Base-by-base conservation (phyloP, 2,329 filamentous ascomycete genomes). In the Cladophialophora yegresii region DNA sequence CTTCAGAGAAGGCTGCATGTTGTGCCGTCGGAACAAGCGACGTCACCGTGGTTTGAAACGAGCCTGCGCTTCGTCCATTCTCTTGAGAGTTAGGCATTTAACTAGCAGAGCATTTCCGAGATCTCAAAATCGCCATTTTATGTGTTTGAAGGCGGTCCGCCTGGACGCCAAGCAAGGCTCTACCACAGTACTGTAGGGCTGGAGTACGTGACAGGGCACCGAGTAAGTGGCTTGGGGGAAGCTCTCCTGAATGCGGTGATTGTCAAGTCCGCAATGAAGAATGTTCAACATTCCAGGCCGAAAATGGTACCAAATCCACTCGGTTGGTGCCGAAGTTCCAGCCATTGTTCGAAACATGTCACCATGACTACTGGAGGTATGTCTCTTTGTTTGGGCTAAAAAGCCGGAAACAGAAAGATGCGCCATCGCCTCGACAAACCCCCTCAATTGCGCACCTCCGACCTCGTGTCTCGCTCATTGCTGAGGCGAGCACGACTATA, bases 371-470 rank as follows among this genome's bases (percentile, higher is more conserved):
- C 65, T 16, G 4, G 26, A 64, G 63, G 65, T 59, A 69, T 69
- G 65, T 65, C 23, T 62, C 62, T 68, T 67, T 69, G 63, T 69
- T 67, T 65, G 59, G 47, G 22, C 45, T 43, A 23, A 54, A 22
- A 20, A 30, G 12, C 64, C 63, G 63, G 57, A 61, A 65, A 61
- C 53, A 58, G 61, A 47, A 53, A 45, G 20, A 43, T 23, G 30
- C 40, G 32, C 55, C 54, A 55, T 49, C 50, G 36, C 61, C 47
- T 60, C n/a, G 23, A 30, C 58, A 43, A 45, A 32, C 47, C 23
- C 51, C 43, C 47, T 54, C 58, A 9, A 30, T 30, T 50, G 10
- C 22, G 28, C 28, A 7, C 22, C 30, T 6, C 8, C n/a, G 30
- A 58, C 20, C 47, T 58, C 26, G 45, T 23, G 45, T 59, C 23